Evolutionary conservation across 768 basidiomycete genomes (phyloP).

Genomic region (Mycena floridula): DNA sequence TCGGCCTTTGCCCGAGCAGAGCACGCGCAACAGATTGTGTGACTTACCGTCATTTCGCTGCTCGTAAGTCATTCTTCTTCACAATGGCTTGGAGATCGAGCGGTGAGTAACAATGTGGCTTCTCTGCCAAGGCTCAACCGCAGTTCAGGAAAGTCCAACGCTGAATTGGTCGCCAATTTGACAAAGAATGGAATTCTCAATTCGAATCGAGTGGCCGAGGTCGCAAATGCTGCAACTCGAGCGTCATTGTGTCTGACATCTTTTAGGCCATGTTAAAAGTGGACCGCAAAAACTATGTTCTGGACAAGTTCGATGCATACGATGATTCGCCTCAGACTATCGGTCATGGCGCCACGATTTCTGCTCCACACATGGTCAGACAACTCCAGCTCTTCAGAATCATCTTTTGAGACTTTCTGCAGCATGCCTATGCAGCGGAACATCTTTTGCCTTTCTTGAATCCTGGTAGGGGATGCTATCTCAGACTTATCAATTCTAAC

Average conservation of each 20-base stretch:
- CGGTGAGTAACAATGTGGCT: no score
- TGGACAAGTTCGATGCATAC: conserved; percentile 49
- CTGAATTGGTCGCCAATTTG: conserved; percentile 71
- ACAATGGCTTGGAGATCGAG: no score
- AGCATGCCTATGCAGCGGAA: conserved; percentile 86
- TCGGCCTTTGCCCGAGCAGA: no score
- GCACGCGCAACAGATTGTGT: no score
- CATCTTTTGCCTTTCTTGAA: conserved; percentile 67
- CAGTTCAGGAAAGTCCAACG: conserved; percentile 63
- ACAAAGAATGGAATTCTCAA: conserved; percentile 43
- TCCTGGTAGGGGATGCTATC: conserved; percentile 32
- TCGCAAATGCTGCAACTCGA: conserved; percentile 24
- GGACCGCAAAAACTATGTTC: conserved; percentile 67
- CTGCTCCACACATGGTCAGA: conserved; percentile 92
- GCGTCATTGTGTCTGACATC: neutral
- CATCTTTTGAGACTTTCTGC: neutral
- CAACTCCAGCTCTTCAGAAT: neutral
- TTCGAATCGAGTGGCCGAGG: conserved; percentile 49
- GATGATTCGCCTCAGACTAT: conserved; percentile 80
- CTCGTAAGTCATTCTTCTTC: no score
- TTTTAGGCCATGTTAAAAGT: conserved; percentile 48
- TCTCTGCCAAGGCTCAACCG: no score
- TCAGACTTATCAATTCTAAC: neutral
- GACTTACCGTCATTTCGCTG: no score
- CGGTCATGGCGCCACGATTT: conserved; percentile 86